Conservation (phyloP, 345 rosid genomes). For the Citrus hindsii region DNA sequence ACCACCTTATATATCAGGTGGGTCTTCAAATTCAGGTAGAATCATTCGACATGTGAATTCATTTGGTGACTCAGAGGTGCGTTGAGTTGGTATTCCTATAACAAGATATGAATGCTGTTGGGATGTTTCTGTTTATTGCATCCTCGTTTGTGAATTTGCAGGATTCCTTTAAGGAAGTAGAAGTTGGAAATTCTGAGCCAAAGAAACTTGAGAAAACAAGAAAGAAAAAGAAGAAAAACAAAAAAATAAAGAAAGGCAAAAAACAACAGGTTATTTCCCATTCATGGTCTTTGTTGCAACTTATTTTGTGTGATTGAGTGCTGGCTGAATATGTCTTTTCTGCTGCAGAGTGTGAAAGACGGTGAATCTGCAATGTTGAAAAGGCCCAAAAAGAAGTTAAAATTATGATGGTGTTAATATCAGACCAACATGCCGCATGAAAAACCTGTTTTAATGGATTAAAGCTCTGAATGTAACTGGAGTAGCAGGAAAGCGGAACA, state of each 20-base stretch:
- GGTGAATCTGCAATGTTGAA: constrained; percentile 22
- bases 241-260: constrained; percentile 41
- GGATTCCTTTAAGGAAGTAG: constrained; percentile 35
- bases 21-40: constrained; percentile 55
- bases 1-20: constrained; percentile 36
- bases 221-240: constrained; percentile 30
- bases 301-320: constrained; percentile 14
- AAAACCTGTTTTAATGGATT: background rate
- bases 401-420: constrained; percentile 11
- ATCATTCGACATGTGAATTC: constrained; percentile 60
- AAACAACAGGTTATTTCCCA: constrained; percentile 35
- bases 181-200: constrained; percentile 31
- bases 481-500: background rate
- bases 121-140: constrained; percentile 16
- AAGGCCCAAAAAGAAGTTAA: constrained; percentile 37
- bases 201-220: constrained; percentile 40
- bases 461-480: background rate
- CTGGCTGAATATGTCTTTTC: constrained; percentile 13
- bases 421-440: background rate
- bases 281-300: background rate
- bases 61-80: constrained; percentile 52
- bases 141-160: constrained; percentile 22
- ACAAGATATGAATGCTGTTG: constrained; percentile 6
- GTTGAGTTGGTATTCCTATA: constrained; percentile 10
- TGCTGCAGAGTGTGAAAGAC: constrained; percentile 13